Evolutionary conservation across 225 moss, liverwort and hornwort genomes (phyloP), one percentile per base, ranked within the genome.

Genomic region (Anthoceros angustus): DNA sequence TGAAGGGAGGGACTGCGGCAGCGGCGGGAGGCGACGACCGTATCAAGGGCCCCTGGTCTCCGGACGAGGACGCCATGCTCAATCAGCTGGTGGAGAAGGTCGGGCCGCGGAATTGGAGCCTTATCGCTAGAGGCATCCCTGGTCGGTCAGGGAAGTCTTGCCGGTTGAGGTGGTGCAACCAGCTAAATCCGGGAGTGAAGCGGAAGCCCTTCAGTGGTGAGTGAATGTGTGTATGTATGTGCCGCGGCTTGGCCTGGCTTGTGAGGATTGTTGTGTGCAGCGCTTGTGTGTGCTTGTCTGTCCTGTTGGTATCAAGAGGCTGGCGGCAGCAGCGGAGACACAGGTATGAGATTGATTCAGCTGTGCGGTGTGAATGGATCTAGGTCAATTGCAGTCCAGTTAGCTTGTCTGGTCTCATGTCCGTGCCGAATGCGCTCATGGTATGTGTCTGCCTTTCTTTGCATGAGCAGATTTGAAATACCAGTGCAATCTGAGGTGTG

Each of bases 31-130:
- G n/a, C 14, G 84, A 92, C 42, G 88, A 88, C 74, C 92, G 86
- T 43, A 88, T 88, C 74, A 88, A 92, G 55, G 86, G 88, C 20
- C 86, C 92, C 26, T 88, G 88, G 92, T 92, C 86, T 12, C 88
- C 86, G 2, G 92, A 92, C 67, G 92, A 92, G 69, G 88, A 92
- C 71, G 82, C 84, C 25, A 78, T 88, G 48, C 72, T 92, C 11
- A 86, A 87, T 67, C 77, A 79, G 49, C 72, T 88, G 18, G 88
- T 88, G 42, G 86, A 88, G 71, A 92, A 86, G 74, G 86, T 84
- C 60, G 86, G 88, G 41, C 82, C 92, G 64, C 76, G 88, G 62
- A 88, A 92, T 77, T 92, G 88, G 86, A 92, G 92, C 75, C 70
- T 92, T 72, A 92, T 92, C 70, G 88, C 88, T 4, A 80, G 86